Percentiles rank a stretch among this genome's conserved stretches.
Conservation (phyloP, 371 early-diverging fungal genomes). For the Blakeslea trispora region DNA sequence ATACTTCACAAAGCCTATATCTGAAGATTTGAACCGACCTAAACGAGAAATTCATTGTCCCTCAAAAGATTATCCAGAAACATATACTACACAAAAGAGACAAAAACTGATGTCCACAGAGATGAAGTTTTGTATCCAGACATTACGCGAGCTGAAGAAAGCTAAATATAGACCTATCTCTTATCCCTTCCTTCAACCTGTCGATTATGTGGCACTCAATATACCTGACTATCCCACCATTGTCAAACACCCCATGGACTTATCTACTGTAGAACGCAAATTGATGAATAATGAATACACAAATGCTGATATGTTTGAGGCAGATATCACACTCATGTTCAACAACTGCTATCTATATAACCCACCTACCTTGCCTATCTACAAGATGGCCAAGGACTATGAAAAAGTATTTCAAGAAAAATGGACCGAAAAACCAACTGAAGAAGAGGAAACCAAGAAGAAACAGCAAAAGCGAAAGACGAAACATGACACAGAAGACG, state of each 20-base stretch:
- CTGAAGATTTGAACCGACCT: slow-evolving; percentile 60
- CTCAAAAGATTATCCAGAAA: slow-evolving; percentile 55
- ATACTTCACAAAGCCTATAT: slow-evolving; percentile 18
- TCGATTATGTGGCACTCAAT: slow-evolving; percentile 89
- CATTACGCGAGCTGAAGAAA: slow-evolving; percentile 79
- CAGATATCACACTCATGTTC: slow-evolving; percentile 87
- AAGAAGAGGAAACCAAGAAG: too few relatives aligned
- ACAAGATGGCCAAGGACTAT: slow-evolving; percentile 77
- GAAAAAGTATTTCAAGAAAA: slow-evolving; percentile 84
- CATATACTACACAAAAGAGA: slow-evolving; percentile 38
- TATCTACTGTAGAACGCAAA: slow-evolving; percentile 89
- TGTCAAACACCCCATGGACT: slow-evolving; percentile 98
- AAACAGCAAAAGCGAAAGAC: slow-evolving; percentile 3
- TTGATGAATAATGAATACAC: slow-evolving; percentile 78
- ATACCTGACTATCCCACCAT: slow-evolving; percentile 94
- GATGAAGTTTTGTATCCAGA: slow-evolving; percentile 67
- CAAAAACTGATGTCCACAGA: slow-evolving; percentile 55
- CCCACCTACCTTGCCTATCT: slow-evolving; percentile 84
- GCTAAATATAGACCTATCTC: slow-evolving; percentile 67
- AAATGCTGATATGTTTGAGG: slow-evolving; percentile 72
- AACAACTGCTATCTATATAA: slow-evolving; percentile 96
- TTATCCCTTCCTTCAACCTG: slow-evolving; percentile 87
- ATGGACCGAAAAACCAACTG: slow-evolving; percentile 62
- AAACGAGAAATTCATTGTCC: slow-evolving; percentile 79
- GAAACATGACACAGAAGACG: slow-evolving; percentile 9